These are phyloP conservation scores for Scedosporium boydii DNA, from an alignment of 2,329 filamentous ascomycete genomes.

Conservation along the genomic window DNA sequence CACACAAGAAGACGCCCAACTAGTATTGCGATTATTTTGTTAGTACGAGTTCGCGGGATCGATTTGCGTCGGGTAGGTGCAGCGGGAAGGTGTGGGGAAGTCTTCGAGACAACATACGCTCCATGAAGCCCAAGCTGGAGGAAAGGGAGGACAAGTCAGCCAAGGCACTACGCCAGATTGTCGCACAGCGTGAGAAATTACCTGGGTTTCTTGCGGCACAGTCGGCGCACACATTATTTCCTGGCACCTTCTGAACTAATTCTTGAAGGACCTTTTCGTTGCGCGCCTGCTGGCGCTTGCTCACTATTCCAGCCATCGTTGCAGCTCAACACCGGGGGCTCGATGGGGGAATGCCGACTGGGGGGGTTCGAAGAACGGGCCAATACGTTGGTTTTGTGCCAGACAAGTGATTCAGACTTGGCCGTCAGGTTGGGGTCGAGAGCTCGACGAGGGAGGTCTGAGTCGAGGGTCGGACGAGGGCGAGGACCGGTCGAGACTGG, in stretches of 20 bases:
- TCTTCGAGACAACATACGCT: constrained; percentile 51
- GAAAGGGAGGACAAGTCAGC: constrained; percentile 16
- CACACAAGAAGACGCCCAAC: constrained; percentile 93
- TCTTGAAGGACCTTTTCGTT: constrained; percentile 91
- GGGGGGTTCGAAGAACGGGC: background rate
- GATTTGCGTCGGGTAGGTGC: background rate
- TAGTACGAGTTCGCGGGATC: background rate
- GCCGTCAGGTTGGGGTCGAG: background rate
- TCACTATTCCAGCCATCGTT: constrained; percentile 63
- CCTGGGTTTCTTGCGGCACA: constrained; percentile 87
- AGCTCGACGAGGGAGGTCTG: background rate
- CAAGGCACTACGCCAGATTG: background rate
- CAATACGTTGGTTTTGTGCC: background rate
- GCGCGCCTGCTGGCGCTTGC: constrained; percentile 95
- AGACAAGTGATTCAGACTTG: background rate
- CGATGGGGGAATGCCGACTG: background rate
- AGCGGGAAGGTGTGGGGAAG: background rate
- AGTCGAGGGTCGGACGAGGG: background rate
- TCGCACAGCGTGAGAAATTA: constrained; percentile 23
- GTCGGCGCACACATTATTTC: constrained; percentile 91
- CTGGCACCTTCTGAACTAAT: constrained; percentile 69
- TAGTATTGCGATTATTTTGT: constrained; percentile 25
- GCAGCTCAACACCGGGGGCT: background rate
- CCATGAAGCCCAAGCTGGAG: constrained; percentile 87
- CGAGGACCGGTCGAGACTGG: background rate